phyloP scores from a whole-genome alignment of 805 yeast genomes.

The Kuraishia hungarica region DNA sequence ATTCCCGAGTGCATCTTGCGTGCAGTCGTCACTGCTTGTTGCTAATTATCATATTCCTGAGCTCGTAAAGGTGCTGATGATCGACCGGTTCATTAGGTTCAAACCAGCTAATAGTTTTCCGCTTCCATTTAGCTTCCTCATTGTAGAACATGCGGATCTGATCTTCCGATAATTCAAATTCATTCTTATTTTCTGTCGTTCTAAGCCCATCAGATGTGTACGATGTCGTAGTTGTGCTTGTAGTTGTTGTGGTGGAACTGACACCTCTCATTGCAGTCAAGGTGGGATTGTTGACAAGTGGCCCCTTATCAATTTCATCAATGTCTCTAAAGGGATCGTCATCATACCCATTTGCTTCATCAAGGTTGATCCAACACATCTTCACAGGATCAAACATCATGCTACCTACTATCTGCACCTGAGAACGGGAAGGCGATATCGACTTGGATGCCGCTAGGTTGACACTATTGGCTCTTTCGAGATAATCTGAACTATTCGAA shows the following conservation, averaged over 20 bases:
- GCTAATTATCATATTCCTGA: slow-evolving; percentile 1
- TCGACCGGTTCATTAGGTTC: slow-evolving; percentile 5
- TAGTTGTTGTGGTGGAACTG: not conserved
- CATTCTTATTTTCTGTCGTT: not conserved
- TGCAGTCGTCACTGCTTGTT: not conserved
- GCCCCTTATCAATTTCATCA: slow-evolving; percentile 27
- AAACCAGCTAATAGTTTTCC: slow-evolving; percentile 28
- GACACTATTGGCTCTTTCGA: not conserved
- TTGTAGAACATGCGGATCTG: not conserved
- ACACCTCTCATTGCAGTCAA: not conserved
- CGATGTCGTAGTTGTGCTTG: not conserved
- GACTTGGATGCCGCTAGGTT: not conserved
- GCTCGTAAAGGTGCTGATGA: not conserved
- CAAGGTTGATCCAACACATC: slow-evolving; percentile 49
- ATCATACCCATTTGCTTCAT: slow-evolving; percentile 24
- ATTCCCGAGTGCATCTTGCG: too few relatives aligned
- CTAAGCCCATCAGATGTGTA: not conserved
- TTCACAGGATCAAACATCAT: slow-evolving; percentile 55
- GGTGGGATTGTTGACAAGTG: not conserved
- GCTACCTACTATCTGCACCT: slow-evolving; percentile 37
- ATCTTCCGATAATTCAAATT: not conserved
- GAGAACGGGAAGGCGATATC: slow-evolving; percentile 8
- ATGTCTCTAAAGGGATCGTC: slow-evolving; percentile 41
- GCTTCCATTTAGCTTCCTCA: slow-evolving; percentile 24
- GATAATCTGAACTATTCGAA: not conserved